phyloP scores from a whole-genome alignment of 306 rosid species.

The Inga oerstediana region DNA sequence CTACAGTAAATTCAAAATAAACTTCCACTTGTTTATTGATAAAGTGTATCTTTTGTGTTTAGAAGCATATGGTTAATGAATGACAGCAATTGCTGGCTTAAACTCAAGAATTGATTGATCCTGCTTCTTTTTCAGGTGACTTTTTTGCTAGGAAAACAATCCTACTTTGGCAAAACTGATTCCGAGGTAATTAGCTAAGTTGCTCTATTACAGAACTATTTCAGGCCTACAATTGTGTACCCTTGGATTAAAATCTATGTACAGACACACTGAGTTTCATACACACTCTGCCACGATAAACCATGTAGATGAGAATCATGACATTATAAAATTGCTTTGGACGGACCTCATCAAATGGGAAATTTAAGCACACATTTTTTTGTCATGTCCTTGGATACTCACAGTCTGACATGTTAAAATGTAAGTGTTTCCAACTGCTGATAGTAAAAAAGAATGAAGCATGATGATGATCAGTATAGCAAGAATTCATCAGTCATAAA shows the following conservation, averaged over 20 bases:
- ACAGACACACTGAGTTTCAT: not conserved
- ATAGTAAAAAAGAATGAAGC: not conserved
- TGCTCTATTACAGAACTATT: not conserved
- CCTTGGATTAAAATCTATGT: not conserved
- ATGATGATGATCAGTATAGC: not conserved
- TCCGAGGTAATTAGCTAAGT: slow-evolving; percentile 70
- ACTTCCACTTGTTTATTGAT: not conserved
- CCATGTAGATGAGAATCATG: not conserved
- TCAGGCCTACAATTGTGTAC: not conserved
- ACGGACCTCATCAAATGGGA: not conserved
- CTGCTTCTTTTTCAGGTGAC: slow-evolving; percentile 65
- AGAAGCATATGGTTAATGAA: not conserved
- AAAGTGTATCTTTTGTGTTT: not conserved
- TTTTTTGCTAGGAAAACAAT: slow-evolving; percentile 86
- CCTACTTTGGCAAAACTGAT: slow-evolving; percentile 82
- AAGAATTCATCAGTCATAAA: not conserved
- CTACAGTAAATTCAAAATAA: slow-evolving; percentile 43
- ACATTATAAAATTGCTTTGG: not conserved
- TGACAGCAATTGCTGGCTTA: slow-evolving; percentile 24
- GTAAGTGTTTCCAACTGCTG: not conserved
- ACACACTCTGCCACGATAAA: not conserved
- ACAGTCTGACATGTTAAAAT: not conserved
- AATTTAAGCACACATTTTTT: not conserved
- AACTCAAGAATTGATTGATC: slow-evolving; percentile 24
- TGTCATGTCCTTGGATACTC: not conserved